Evolutionary conservation across 2,329 filamentous ascomycete species (phyloP).

Genomic region (Pseudogymnoascus sp.): DNA sequence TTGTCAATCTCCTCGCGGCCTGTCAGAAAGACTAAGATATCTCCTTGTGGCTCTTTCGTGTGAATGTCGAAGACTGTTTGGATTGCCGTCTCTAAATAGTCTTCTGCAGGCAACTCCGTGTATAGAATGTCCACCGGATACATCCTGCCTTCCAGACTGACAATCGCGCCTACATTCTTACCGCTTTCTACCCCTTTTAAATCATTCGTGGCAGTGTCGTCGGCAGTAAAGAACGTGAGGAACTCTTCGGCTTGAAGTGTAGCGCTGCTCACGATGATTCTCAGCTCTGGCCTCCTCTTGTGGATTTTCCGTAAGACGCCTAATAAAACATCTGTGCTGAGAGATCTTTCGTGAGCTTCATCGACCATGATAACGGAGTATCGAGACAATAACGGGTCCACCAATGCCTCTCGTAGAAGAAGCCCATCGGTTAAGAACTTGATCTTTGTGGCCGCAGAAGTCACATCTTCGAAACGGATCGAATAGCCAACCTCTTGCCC

Average conservation of each 20-base stretch:
- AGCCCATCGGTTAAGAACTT: conserved; percentile 95
- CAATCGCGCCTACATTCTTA: conserved; percentile 49
- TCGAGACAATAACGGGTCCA: conserved; percentile 80
- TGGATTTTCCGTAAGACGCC: conserved; percentile 87
- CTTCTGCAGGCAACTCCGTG: conserved; percentile 65
- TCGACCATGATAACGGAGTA: conserved; percentile 98
- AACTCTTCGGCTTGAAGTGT: conserved; percentile 88
- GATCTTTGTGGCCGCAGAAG: conserved; percentile 74
- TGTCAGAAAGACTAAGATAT: conserved; percentile 85
- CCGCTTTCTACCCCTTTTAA: conserved; percentile 22
- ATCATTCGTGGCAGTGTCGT: conserved; percentile 22
- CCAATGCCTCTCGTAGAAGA: conserved; percentile 80
- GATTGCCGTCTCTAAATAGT: conserved; percentile 79
- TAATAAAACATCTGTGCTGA: conserved; percentile 85
- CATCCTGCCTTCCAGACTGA: conserved; percentile 79
- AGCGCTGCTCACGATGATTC: conserved; percentile 87
- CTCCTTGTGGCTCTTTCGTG: conserved; percentile 67
- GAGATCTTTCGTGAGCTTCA: conserved; percentile 87
- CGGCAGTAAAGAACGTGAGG: conserved; percentile 60
- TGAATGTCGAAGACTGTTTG: conserved; percentile 85
- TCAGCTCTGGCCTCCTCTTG: conserved; percentile 68
- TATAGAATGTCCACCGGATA: conserved; percentile 86
- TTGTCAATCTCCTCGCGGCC: conserved; percentile 88
- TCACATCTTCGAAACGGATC: conserved; percentile 86
- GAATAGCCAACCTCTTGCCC: conserved; percentile 92